Percentiles rank a stretch among this genome's conserved stretches.
phyloP scores from a whole-genome alignment of 768 basidiomycete species.

The Hygrophorus pudorinus region DNA sequence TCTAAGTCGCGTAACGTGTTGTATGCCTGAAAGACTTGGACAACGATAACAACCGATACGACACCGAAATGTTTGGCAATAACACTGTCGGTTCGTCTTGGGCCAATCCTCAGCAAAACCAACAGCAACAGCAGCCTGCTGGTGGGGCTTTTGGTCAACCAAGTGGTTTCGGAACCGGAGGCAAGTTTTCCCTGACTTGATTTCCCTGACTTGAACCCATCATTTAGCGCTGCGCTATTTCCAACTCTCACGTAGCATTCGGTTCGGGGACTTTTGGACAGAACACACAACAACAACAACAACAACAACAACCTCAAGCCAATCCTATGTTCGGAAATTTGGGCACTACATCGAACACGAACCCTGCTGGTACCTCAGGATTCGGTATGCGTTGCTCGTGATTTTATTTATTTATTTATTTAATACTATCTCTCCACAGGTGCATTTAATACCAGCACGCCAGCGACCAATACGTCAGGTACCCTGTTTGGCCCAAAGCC shows the following conservation, averaged over 20 bases:
- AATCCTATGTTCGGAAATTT: conserved; percentile 79
- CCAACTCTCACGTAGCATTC: conserved; percentile 33
- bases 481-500: conserved; percentile 63
- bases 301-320: conserved; percentile 51
- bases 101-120: conserved; percentile 58
- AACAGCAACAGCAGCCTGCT: conserved; percentile 58
- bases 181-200: conserved; percentile 3
- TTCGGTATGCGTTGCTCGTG: conserved; percentile 32
- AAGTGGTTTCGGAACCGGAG: conserved; percentile 19
- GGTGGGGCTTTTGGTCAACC: conserved; percentile 22
- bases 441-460: conserved; percentile 32
- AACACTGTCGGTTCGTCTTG: conserved; percentile 49
- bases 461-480: conserved; percentile 24
- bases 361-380: conserved; percentile 22
- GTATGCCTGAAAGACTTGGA: background rate
- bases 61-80: conserved; percentile 50
- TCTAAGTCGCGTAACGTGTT: background rate
- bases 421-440: conserved; percentile 24
- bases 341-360: conserved; percentile 22
- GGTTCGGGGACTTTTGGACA: conserved; percentile 54
- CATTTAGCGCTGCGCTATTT: conserved; percentile 13
- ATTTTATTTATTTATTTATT: conserved; percentile 10
- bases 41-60: background rate
- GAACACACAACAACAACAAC: too few relatives aligned
- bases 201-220: conserved; percentile 11